Conservation (phyloP, 2,329 filamentous ascomycete species). For the Biscogniauxia sp. region DNA sequence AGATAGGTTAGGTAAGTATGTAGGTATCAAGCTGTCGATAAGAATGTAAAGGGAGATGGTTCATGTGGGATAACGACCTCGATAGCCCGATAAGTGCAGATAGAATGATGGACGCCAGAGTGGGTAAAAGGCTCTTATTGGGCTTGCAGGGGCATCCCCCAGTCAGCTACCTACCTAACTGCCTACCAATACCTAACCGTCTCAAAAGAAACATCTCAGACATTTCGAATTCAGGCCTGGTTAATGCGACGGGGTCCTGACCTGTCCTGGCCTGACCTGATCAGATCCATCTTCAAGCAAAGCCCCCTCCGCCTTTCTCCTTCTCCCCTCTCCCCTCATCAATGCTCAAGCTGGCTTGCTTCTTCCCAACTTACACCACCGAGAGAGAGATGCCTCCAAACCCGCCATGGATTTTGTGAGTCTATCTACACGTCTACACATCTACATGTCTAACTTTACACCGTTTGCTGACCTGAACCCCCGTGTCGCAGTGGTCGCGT, state of each 20-base stretch:
- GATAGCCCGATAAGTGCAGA: too few relatives aligned
- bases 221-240: not conserved
- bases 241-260: not conserved
- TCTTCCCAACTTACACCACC: constrained; percentile 1
- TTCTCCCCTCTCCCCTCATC: not conserved
- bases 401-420: constrained; percentile 58
- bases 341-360: not conserved
- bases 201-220: constrained; percentile 16
- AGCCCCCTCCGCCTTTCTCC: not conserved
- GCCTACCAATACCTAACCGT: not conserved
- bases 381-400: constrained; percentile 44
- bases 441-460: too few relatives aligned
- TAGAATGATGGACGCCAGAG: too few relatives aligned
- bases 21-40: too few relatives aligned
- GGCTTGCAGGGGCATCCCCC: too few relatives aligned
- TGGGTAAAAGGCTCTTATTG: too few relatives aligned
- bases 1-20: too few relatives aligned
- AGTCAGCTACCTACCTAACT: not conserved
- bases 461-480: too few relatives aligned
- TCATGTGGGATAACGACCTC: too few relatives aligned
- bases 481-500: constrained; percentile 59
- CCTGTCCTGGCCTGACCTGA: not conserved
- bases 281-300: not conserved
- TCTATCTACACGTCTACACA: constrained; percentile 5
- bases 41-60: too few relatives aligned